Evolutionary conservation across 257 asterid species (phyloP).

Genomic region (Euphrasia confusa): DNA sequence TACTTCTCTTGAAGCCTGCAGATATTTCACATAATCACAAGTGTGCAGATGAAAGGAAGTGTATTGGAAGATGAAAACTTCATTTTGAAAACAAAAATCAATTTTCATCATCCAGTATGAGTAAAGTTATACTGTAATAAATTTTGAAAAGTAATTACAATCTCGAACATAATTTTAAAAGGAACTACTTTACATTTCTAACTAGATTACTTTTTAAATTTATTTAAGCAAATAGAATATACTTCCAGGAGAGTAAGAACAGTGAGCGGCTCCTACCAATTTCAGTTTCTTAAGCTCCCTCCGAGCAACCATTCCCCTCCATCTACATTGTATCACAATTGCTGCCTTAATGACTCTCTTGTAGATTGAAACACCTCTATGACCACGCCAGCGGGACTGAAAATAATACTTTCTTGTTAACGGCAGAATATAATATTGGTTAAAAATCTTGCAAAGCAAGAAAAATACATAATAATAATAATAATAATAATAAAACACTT

Average conservation of each 20-base stretch:
- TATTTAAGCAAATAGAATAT: neutral
- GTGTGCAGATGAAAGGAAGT: slow-evolving; percentile 15
- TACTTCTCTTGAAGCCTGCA: slow-evolving; percentile 75
- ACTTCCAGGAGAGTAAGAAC: slow-evolving; percentile 13
- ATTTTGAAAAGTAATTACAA: slow-evolving; percentile 3
- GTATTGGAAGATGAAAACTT: slow-evolving; percentile 10
- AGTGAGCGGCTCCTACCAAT: slow-evolving; percentile 44
- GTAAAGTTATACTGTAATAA: neutral
- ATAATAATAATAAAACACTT: neutral
- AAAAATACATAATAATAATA: slow-evolving; percentile 9
- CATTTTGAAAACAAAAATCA: neutral
- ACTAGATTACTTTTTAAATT: neutral
- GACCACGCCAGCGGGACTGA: slow-evolving; percentile 84
- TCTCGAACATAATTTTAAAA: neutral
- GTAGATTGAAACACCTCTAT: slow-evolving; percentile 51
- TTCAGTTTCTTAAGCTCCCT: slow-evolving; percentile 72
- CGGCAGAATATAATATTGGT: slow-evolving; percentile 21
- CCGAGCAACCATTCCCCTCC: slow-evolving; percentile 80
- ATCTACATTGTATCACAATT: slow-evolving; percentile 66
- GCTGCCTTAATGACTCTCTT: slow-evolving; percentile 61
- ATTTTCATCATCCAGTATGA: slow-evolving; percentile 10
- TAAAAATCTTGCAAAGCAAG: slow-evolving; percentile 15
- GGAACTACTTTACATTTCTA: neutral
- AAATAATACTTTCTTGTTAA: slow-evolving; percentile 29
- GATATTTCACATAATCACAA: slow-evolving; percentile 19